These are phyloP conservation scores for Serpula lacrymans DNA, from an alignment of 768 basidiomycete genomes.

Conservation along the genomic window DNA sequence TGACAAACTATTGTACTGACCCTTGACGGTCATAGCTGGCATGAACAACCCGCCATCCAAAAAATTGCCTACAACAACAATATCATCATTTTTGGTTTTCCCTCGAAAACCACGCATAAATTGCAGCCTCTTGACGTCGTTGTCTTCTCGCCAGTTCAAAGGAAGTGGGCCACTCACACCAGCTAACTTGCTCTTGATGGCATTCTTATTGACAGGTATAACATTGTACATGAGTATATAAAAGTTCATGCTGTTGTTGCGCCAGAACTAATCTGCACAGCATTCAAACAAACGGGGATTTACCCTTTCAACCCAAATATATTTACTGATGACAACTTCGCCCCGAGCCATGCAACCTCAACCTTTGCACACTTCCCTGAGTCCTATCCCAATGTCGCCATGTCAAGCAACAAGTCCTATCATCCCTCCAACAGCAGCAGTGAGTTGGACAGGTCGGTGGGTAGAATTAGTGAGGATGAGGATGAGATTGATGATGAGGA, in stretches of 20 bases:
- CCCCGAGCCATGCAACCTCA: slow-evolving; percentile 20
- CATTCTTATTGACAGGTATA: too few relatives aligned
- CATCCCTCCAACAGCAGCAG: too few relatives aligned
- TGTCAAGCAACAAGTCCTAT: too few relatives aligned
- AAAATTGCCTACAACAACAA: slow-evolving; percentile 23
- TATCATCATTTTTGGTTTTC: slow-evolving; percentile 33
- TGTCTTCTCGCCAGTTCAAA: slow-evolving; percentile 31
- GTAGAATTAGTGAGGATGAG: too few relatives aligned
- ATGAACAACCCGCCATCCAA: slow-evolving; percentile 22
- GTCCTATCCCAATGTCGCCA: too few relatives aligned
- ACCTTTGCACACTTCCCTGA: slow-evolving; percentile 11
- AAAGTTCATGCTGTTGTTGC: too few relatives aligned
- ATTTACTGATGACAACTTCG: slow-evolving; percentile 20
- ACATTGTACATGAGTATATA: too few relatives aligned
- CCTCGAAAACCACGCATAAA: slow-evolving; percentile 38
- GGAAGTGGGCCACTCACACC: too few relatives aligned
- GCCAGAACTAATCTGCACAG: slow-evolving; percentile 11
- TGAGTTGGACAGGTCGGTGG: too few relatives aligned
- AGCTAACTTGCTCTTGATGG: too few relatives aligned
- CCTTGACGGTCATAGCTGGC: slow-evolving; percentile 43
- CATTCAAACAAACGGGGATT: slow-evolving; percentile 24
- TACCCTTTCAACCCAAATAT: slow-evolving; percentile 23
- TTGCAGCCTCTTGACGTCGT: slow-evolving; percentile 43
- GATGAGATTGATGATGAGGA: too few relatives aligned
- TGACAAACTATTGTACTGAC: slow-evolving; percentile 37